phyloP scores from a whole-genome alignment of 164 flowering plant species.

The Magnolia changhungtana region DNA sequence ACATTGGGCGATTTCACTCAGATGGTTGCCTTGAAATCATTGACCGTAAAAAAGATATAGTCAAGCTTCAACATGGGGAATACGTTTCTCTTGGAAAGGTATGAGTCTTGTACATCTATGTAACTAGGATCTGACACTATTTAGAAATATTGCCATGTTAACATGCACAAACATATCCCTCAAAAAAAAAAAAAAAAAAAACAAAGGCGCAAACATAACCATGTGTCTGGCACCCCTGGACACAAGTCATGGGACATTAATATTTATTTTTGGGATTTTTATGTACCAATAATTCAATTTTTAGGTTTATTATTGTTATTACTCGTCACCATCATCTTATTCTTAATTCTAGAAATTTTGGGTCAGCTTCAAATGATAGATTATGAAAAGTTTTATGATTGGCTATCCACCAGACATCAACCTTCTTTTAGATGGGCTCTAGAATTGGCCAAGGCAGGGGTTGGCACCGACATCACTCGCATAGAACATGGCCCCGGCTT shows the following conservation, averaged over 20 bases:
- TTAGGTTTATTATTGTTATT: background rate
- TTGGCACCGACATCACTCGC: too few species aligned
- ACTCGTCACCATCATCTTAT: background rate
- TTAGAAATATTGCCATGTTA: too few species aligned
- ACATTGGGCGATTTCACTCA: slow-evolving; percentile 78
- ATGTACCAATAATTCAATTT: too few species aligned
- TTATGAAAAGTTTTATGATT: too few species aligned
- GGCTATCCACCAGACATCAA: too few species aligned
- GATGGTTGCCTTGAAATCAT: slow-evolving; percentile 98
- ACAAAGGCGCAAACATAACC: background rate
- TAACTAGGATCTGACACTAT: background rate
- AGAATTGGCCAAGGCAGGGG: too few species aligned
- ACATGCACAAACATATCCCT: too few species aligned
- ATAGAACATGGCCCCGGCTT: too few species aligned
- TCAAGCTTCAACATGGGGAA: slow-evolving; percentile 99
- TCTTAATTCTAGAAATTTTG: too few species aligned
- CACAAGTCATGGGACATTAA: background rate
- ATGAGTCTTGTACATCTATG: slow-evolving; percentile 3
- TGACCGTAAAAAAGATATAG: slow-evolving; percentile 97
- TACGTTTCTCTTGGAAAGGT: slow-evolving; percentile 98
- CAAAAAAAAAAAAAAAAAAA: too few species aligned
- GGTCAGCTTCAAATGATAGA: too few species aligned
- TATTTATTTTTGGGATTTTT: background rate
- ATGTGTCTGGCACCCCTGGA: background rate
- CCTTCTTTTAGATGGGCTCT: too few species aligned